phyloP scores from a whole-genome alignment of 2,329 filamentous ascomycete species.

The Penicillium sp. region DNA sequence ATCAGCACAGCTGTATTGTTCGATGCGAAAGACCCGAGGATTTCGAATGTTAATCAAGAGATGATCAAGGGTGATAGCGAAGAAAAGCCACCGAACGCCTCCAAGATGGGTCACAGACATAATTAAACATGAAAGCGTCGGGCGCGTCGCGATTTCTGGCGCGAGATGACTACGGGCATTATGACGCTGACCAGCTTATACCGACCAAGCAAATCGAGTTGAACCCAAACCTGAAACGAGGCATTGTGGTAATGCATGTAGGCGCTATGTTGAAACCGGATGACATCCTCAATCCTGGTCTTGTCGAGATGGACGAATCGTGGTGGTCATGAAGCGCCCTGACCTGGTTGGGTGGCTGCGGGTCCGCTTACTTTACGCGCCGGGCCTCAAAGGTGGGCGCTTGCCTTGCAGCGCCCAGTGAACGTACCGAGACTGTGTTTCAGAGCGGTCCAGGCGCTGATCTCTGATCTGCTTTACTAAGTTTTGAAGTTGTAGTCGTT shows the following conservation, averaged over 20 bases:
- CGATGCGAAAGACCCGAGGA: not conserved
- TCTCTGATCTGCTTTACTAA: not conserved
- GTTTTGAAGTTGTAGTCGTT: not conserved
- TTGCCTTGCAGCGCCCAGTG: constrained; percentile 10
- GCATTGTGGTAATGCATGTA: constrained; percentile 18
- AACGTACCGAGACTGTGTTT: not conserved
- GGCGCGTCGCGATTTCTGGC: constrained; percentile 13
- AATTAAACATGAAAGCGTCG: constrained; percentile 16
- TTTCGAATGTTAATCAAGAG: not conserved
- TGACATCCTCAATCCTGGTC: constrained; percentile 7
- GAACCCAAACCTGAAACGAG: constrained; percentile 25
- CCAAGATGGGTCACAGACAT: not conserved
- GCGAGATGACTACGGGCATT: constrained; percentile 4
- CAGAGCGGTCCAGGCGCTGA: not conserved
- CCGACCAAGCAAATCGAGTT: constrained; percentile 8
- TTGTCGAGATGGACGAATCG: constrained; percentile 5
- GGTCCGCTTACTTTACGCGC: constrained; percentile 22
- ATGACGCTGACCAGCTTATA: constrained; percentile 13
- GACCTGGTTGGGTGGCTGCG: constrained; percentile 1
- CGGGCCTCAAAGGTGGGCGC: constrained; percentile 16
- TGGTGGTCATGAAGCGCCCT: constrained; percentile 8
- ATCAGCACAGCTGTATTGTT: constrained; percentile 8
- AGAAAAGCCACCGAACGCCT: not conserved
- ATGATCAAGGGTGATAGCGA: not conserved
- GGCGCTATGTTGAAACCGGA: constrained; percentile 34